Conservation (phyloP, 768 basidiomycete species). For the Phanerochaete carnosa region DNA sequence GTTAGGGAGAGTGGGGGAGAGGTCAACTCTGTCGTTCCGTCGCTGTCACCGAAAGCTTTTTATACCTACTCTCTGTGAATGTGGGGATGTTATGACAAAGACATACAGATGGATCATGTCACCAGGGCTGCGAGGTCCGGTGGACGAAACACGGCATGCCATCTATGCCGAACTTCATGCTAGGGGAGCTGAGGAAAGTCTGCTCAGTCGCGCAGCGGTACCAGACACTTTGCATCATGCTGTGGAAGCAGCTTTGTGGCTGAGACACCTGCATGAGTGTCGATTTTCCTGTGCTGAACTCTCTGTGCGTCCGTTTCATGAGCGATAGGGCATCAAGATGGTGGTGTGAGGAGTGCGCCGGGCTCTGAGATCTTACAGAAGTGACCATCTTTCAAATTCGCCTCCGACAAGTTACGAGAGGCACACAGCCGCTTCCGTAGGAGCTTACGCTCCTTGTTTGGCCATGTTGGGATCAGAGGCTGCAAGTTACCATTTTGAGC, state of each 20-base stretch:
- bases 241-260: neutral
- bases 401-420: neutral
- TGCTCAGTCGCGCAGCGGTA: too few relatives aligned
- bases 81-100: too few relatives aligned
- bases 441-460: neutral
- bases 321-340: neutral
- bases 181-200: too few relatives aligned
- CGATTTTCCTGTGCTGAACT: neutral
- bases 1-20: slow-evolving; percentile 2
- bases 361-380: too few relatives aligned
- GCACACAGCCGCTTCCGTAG: too few relatives aligned
- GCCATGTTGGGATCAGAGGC: neutral
- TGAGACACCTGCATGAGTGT: neutral
- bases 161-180: too few relatives aligned
- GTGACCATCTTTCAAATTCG: too few relatives aligned
- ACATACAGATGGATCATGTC: neutral
- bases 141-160: too few relatives aligned
- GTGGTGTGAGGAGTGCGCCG: neutral
- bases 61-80: too few relatives aligned
- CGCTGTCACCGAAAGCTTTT: neutral
- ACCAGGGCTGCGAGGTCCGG: neutral
- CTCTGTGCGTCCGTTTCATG: neutral
- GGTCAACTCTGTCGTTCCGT: slow-evolving; percentile 8
- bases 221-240: too few relatives aligned
- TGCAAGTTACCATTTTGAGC: neutral